These are phyloP conservation scores for Epichloe brachyelytri DNA, from an alignment of 2,329 filamentous ascomycete genomes.

Conservation along the genomic window DNA sequence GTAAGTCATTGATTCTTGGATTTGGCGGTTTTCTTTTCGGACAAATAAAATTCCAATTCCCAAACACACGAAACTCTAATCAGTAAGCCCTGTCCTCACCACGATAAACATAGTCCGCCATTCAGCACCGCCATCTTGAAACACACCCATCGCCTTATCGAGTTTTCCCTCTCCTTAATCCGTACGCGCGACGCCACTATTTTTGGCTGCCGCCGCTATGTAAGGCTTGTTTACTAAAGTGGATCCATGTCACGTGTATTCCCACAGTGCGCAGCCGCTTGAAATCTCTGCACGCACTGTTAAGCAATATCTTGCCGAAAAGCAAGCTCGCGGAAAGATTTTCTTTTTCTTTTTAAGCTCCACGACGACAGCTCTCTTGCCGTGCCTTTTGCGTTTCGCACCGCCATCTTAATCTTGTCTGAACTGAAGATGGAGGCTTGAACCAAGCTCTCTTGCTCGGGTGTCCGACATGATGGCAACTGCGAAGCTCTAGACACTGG, in stretches of 20 bases:
- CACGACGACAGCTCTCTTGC: background rate
- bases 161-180: background rate
- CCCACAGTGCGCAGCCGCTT: slow-evolving; percentile 14
- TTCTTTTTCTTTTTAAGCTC: background rate
- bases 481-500: background rate
- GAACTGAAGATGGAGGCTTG: background rate
- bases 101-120: too few species aligned
- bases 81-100: too few species aligned
- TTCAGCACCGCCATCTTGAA: background rate
- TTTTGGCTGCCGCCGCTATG: background rate
- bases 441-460: background rate
- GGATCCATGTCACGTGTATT: slow-evolving; percentile 12
- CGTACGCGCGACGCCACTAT: background rate
- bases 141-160: background rate
- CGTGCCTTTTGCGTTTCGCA: too few species aligned
- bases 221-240: background rate
- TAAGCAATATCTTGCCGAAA: slow-evolving; percentile 18
- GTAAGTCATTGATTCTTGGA: too few species aligned
- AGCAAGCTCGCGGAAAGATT: background rate
- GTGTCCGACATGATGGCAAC: background rate
- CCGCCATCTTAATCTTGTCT: background rate
- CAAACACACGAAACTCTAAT: too few species aligned
- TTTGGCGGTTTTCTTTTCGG: too few species aligned
- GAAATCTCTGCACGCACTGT: slow-evolving; percentile 21
- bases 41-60: too few species aligned